Evolutionary conservation across 495 filamentous ascomycete genomes (phyloP).

Genomic region (Talaromyces trachyspermus): DNA sequence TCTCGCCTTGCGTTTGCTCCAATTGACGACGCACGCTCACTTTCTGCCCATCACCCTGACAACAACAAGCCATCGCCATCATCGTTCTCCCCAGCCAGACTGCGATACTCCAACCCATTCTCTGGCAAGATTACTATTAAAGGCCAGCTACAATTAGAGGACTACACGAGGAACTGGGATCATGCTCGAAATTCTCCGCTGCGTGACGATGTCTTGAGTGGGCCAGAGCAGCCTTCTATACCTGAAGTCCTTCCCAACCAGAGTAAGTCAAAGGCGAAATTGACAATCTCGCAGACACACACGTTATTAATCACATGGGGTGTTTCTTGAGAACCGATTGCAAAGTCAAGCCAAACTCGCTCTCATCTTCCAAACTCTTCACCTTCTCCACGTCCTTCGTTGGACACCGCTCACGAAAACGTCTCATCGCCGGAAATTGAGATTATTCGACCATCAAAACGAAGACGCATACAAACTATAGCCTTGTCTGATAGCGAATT

Average conservation of each 20-base stretch:
- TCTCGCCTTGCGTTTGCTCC: slow-evolving; percentile 40
- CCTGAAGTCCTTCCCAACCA: background rate
- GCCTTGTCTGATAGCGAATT: background rate
- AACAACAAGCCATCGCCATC: slow-evolving; percentile 13
- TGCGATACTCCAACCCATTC: slow-evolving; percentile 33
- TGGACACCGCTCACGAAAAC: background rate
- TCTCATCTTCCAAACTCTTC: background rate
- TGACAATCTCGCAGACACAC: too few relatives aligned
- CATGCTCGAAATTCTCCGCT: background rate
- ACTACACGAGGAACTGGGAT: slow-evolving; percentile 3
- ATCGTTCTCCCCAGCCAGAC: slow-evolving; percentile 17
- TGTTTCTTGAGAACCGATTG: too few relatives aligned
- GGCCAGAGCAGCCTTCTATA: background rate
- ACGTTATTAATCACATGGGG: too few relatives aligned
- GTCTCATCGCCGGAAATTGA: slow-evolving; percentile 15
- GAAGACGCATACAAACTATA: background rate
- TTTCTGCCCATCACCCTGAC: slow-evolving; percentile 9
- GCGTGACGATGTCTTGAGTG: slow-evolving; percentile 1
- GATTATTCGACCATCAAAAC: slow-evolving; percentile 14
- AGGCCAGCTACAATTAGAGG: slow-evolving; percentile 5
- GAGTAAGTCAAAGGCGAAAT: too few relatives aligned
- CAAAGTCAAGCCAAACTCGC: slow-evolving; percentile 3
- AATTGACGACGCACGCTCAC: slow-evolving; percentile 12
- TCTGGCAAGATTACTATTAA: slow-evolving; percentile 8
- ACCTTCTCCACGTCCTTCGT: background rate